These are phyloP conservation scores for Xylaria sp. DNA, from an alignment of 2,329 filamentous ascomycete genomes.

Conservation along the genomic window DNA sequence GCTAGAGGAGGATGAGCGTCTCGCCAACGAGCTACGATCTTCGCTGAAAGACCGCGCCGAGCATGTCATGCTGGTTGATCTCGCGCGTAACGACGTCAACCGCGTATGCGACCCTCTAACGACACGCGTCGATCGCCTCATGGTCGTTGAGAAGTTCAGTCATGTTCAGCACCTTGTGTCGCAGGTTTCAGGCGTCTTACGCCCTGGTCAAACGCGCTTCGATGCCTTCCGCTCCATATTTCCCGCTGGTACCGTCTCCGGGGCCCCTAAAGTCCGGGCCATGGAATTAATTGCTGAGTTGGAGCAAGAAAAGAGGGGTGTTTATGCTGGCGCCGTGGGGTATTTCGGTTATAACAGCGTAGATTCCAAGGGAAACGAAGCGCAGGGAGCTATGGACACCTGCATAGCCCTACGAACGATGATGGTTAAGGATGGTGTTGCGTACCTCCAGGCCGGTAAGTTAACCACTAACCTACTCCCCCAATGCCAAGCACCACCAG, in stretches of 20 bases:
- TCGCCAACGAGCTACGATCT: conserved; percentile 79
- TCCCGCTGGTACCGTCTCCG: conserved; percentile 94
- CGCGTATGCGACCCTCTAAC: conserved; percentile 91
- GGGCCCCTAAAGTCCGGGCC: conserved; percentile 93
- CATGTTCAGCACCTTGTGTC: conserved; percentile 98
- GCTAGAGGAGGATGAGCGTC: conserved; percentile 80
- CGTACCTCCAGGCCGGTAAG: conserved; percentile 84
- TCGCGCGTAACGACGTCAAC: conserved; percentile 96
- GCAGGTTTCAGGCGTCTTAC: conserved; percentile 91
- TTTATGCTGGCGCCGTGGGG: conserved; percentile 95
- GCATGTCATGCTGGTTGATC: conserved; percentile 97
- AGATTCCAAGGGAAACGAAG: conserved; percentile 68
- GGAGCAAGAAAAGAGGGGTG: conserved; percentile 91
- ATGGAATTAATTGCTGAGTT: conserved; percentile 98
- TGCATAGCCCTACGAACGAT: conserved; percentile 87
- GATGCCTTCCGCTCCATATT: conserved; percentile 97
- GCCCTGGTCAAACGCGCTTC: conserved; percentile 86
- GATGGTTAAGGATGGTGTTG: conserved; percentile 89
- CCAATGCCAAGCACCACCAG: neutral
- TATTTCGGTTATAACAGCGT: conserved; percentile 92
- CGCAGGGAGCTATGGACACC: conserved; percentile 92
- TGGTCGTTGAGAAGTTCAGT: conserved; percentile 94
- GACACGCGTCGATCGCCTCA: conserved; percentile 90
- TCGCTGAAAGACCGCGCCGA: conserved; percentile 93
- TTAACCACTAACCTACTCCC: conserved; percentile 30